phyloP scores from a whole-genome alignment of 2,329 filamentous ascomycete genomes.

The Colletotrichum sp. region DNA sequence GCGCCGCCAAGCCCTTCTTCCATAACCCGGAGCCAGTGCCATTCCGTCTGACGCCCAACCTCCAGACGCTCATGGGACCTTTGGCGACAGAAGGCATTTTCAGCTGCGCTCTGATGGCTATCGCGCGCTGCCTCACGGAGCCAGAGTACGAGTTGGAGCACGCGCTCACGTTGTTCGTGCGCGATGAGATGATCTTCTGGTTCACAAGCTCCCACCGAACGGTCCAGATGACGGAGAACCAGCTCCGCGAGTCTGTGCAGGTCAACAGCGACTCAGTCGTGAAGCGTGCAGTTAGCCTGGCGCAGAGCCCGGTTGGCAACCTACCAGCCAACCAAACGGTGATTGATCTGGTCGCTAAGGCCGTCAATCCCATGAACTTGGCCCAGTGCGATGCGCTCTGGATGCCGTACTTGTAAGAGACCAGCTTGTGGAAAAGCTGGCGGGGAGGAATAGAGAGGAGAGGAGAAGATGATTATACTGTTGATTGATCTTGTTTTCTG shows the following conservation, averaged over 20 bases:
- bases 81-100: constrained; percentile 96
- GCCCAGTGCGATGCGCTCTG: constrained; percentile 90
- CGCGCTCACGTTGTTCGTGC: constrained; percentile 90
- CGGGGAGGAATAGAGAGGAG: background rate
- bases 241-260: constrained; percentile 80
- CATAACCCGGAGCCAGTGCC: constrained; percentile 95
- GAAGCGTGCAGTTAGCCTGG: constrained; percentile 85
- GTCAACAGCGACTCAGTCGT: constrained; percentile 90
- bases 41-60: constrained; percentile 94
- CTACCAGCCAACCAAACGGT: constrained; percentile 96
- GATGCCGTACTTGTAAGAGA: constrained; percentile 87
- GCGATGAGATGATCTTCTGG: constrained; percentile 99
- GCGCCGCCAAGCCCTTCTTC: constrained; percentile 83
- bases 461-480: background rate
- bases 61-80: constrained; percentile 95
- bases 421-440: background rate
- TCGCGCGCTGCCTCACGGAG: constrained; percentile 91
- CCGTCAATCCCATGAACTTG: constrained; percentile 90
- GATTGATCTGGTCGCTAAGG: constrained; percentile 90
- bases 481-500: background rate
- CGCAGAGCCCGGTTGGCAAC: constrained; percentile 77
- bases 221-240: constrained; percentile 59
- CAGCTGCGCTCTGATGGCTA: constrained; percentile 93
- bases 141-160: constrained; percentile 92
- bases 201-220: constrained; percentile 79